phyloP scores from a whole-genome alignment of 2,329 filamentous ascomycete species.

The Domatiomyces globalis region DNA sequence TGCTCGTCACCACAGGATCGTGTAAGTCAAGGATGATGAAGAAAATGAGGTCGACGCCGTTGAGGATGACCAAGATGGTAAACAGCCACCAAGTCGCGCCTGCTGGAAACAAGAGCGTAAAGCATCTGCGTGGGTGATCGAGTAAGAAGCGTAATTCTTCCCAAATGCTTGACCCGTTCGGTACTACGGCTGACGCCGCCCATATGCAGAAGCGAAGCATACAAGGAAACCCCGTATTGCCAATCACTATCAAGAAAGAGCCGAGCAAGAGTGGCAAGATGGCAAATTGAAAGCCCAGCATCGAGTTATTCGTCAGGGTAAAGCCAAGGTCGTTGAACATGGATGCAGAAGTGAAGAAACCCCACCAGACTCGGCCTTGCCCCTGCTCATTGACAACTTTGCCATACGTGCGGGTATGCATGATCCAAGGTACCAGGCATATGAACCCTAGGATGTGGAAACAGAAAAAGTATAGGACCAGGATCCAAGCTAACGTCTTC shows the following conservation, averaged over 20 bases:
- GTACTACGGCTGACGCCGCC: constrained; percentile 54
- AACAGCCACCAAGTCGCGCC: constrained; percentile 94
- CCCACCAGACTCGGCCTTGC: constrained; percentile 69
- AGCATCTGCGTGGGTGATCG: constrained; percentile 89
- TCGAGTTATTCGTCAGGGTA: constrained; percentile 82
- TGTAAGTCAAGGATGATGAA: constrained; percentile 87
- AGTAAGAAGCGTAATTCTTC: constrained; percentile 84
- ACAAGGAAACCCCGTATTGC: constrained; percentile 39
- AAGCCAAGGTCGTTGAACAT: constrained; percentile 93
- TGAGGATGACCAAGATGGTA: constrained; percentile 66
- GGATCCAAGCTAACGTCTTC: constrained; percentile 66
- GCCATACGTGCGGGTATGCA: constrained; percentile 48
- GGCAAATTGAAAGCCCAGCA: constrained; percentile 44
- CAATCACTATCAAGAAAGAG: constrained; percentile 27
- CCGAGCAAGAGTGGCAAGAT: constrained; percentile 27
- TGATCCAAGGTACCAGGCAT: constrained; percentile 68
- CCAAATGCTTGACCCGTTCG: constrained; percentile 56
- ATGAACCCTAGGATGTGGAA: constrained; percentile 67
- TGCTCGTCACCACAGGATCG: constrained; percentile 49
- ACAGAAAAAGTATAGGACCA: constrained; percentile 66
- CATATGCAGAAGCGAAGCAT: constrained; percentile 73
- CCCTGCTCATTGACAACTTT: constrained; percentile 47
- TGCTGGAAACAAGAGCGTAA: constrained; percentile 82
- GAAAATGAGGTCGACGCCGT: constrained; percentile 72
- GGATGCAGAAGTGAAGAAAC: constrained; percentile 72